Evolutionary conservation across 2,329 filamentous ascomycete species (phyloP), one percentile per base, ranked within the genome.

Genomic region (Fusarium bactridioides): DNA sequence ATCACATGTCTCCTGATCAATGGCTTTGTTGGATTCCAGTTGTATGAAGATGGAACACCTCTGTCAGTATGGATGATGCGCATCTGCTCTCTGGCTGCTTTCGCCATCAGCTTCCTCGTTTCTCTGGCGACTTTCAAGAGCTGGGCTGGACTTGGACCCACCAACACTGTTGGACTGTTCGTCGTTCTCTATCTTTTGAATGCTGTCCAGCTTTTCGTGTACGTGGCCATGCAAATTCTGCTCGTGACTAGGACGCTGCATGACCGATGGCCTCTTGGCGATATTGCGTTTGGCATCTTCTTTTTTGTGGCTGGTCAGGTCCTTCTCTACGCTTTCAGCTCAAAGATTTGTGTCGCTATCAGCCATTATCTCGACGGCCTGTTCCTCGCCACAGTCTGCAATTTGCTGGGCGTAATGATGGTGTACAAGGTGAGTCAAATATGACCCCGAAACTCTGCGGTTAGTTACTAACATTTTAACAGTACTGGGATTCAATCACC

Each of bases 401-500:
- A 99, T 80, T 84, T 99, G 48, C 86, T 99, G 47, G 94, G 91
- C 18, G 95, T 99, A 69, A 99, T 99, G 96, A 99, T 98, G 96
- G 91, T 99, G 41, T 99, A 99, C 88, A 99, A 99, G 92, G 94
- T 88, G 83, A 59, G 83, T 77, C 25, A 25, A 40, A 33, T 19
- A 29, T 27, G 13, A 58, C 7, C 5, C 44, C 40, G 13, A 53
- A 48, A 19, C 15, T 23, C 23, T 18, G 10, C n/a, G 13, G 31
- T 38, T 11, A 4, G 44, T 64, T 53, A 31, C 61, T 73, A 68
- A 74, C 41, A 56, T 56, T 50, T 48, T 19, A 18, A n/a, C 10
- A 75, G 94, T 99, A 97, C 86, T 99, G 96, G 96, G 96, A 99
- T 80, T 98, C 95, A 21, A 99, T 99, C 82, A 99, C 96, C 27